Percentiles rank a stretch among this genome's conserved stretches.
Evolutionary conservation across 1,284 basidiomycete genomes (phyloP).

Genomic region (Boletus hoseneyae): DNA sequence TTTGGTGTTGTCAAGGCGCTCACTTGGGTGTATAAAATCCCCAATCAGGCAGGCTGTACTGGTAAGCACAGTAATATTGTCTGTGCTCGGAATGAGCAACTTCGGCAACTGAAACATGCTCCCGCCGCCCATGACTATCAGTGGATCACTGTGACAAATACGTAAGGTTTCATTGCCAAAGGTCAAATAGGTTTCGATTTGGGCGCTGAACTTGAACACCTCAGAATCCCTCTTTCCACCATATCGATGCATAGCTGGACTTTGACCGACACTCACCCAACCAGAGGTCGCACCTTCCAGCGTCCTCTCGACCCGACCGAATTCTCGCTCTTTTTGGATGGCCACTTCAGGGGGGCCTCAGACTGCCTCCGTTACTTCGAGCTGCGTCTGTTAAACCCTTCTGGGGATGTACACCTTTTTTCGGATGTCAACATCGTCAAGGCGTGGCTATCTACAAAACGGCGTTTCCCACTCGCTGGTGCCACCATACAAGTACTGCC

Average conservation of each 20-base stretch:
- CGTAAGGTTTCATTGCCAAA: too few species aligned
- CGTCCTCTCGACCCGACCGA: not conserved
- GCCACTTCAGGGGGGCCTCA: not conserved
- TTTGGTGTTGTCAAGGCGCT: too few species aligned
- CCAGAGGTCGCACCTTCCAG: not conserved
- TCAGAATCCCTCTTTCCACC: not conserved
- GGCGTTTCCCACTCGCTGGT: not conserved
- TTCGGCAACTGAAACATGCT: too few species aligned
- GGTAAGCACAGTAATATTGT: too few species aligned
- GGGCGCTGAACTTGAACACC: too few species aligned
- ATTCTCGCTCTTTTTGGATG: not conserved
- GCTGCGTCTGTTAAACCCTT: not conserved
- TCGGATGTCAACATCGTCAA: not conserved
- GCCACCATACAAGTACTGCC: not conserved
- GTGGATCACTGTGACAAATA: too few species aligned
- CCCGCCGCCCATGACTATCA: too few species aligned
- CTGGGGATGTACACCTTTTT: not conserved
- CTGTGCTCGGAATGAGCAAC: too few species aligned
- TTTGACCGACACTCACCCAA: not conserved
- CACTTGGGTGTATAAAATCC: too few species aligned
- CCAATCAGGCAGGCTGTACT: too few species aligned
- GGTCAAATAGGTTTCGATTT: too few species aligned
- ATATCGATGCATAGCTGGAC: not conserved
- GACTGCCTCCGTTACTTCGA: not conserved
- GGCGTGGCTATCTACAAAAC: too few species aligned